phyloP scores from a whole-genome alignment of 176 grass and related monocot genomes.

The Triticum urartu region DNA sequence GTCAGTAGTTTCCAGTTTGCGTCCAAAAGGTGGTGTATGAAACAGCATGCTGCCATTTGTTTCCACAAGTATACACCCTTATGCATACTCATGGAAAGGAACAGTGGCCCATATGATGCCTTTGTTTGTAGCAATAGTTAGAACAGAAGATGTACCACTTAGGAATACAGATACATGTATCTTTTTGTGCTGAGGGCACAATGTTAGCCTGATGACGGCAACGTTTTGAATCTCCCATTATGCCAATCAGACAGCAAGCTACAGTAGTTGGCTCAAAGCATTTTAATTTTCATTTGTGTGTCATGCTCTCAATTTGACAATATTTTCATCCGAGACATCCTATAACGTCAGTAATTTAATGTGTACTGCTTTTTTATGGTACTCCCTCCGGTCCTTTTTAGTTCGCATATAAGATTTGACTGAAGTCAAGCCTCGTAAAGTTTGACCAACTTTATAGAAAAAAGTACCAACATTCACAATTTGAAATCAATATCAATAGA shows the following conservation, averaged over 20 bases:
- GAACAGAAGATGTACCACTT: neutral
- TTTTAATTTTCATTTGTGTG: neutral
- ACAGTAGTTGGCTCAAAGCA: neutral
- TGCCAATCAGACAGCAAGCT: neutral
- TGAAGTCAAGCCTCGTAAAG: too few species aligned
- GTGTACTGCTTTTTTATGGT: neutral
- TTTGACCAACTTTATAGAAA: too few species aligned
- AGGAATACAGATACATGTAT: neutral
- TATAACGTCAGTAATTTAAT: neutral
- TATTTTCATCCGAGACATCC: neutral
- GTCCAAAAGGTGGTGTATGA: neutral
- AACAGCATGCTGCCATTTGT: neutral
- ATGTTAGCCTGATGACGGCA: neutral
- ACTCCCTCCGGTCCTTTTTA: neutral
- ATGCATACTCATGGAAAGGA: neutral
- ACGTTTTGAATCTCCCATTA: neutral
- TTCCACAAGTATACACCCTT: neutral
- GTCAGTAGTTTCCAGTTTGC: neutral
- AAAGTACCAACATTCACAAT: too few species aligned
- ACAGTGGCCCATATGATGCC: neutral
- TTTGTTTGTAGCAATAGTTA: neutral
- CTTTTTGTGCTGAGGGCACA: neutral
- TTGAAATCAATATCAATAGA: too few species aligned
- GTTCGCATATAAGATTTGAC: too few species aligned
- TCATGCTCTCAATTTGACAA: neutral